A percentile compares a stretch with the other conserved stretches of the same genome.
phyloP scores from a whole-genome alignment of 192 early-diverging fungal species.

The Coemansia sp. region DNA sequence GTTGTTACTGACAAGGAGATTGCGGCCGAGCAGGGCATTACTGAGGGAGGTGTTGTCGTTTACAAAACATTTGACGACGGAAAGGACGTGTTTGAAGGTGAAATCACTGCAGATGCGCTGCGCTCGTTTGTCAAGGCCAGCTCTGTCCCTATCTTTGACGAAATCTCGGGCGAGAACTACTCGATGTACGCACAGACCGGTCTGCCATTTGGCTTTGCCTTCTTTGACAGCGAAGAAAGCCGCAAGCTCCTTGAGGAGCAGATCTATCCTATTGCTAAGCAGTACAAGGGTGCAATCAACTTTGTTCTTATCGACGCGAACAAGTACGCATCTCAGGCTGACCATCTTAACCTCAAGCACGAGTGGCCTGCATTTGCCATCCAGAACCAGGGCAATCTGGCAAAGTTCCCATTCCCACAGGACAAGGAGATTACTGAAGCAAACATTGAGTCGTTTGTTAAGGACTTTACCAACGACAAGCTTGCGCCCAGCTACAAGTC shows the following conservation, averaged over 20 bases:
- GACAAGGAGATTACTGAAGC: conserved; percentile 63
- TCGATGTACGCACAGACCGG: conserved; percentile 79
- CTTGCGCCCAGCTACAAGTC: conserved; percentile 81
- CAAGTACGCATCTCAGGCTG: conserved; percentile 84
- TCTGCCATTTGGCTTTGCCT: conserved; percentile 87
- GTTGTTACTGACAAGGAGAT: conserved; percentile 62
- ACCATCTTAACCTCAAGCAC: conserved; percentile 86
- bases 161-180: conserved; percentile 90
- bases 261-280: conserved; percentile 73
- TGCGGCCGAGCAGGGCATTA: conserved; percentile 55
- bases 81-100: conserved; percentile 66
- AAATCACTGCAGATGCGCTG: conserved; percentile 57
- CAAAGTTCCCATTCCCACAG: conserved; percentile 88
- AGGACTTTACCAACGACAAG: conserved; percentile 64
- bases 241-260: conserved; percentile 55
- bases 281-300: conserved; percentile 83
- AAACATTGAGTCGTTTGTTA: conserved; percentile 61
- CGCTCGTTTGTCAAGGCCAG: conserved; percentile 71
- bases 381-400: conserved; percentile 67
- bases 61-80: conserved; percentile 94
- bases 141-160: conserved; percentile 85
- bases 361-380: conserved; percentile 92
- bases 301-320: conserved; percentile 89
- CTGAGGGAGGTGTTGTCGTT: conserved; percentile 68
- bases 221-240: conserved; percentile 68